Base-by-base conservation (phyloP, 257 asterid species). In the Rubia yunnanensis region DNA sequence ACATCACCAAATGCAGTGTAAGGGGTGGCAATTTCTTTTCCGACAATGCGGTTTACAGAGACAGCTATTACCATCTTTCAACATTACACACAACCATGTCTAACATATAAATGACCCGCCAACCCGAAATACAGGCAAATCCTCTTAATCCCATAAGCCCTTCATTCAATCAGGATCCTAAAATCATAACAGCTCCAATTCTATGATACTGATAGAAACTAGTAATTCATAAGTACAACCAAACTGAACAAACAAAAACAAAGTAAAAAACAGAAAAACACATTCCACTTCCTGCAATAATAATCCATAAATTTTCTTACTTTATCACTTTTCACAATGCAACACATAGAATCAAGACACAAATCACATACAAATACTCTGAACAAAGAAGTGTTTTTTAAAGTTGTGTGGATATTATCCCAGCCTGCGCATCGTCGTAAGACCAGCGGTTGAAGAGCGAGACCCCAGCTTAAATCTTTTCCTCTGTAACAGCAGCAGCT, bases 401-500 rank as follows among this genome's bases (percentile, higher is more conserved):
- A n/a, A n/a, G n/a, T n/a, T n/a, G n/a, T n/a, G n/a, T n/a, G n/a
- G n/a, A n/a, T n/a, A n/a, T n/a, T n/a, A n/a, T n/a, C n/a, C 24
- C 24, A 23, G 84, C 95, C 88, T 80, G 83, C 66, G 84, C 81
- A 55, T 81, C 88, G 7, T 74, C 91, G 68, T 84, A 86, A 36
- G 84, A 67, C 95, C 95, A 84, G 3, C 84, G 80, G 74, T 86
- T 84, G 74, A 86, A 84, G 41, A 86, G 87, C 83, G 84, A 26
- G 44, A 86, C 80, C 10, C 69, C 91, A 64, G 39, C 63, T 23
- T 64, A 80, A 34, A 63, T 17, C 73, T 80, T 84, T 1, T 75
- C 82, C 60, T 54, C 27, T 1, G 7, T n/a, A n/a, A n/a, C n/a
- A n/a, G n/a, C 60, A 54, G 18, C 62, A 5, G 7, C 36, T 10